Evolutionary conservation across 2,329 filamentous ascomycete species (phyloP), one percentile per base, ranked within the genome.

Genomic region (Trichoderma gracile): DNA sequence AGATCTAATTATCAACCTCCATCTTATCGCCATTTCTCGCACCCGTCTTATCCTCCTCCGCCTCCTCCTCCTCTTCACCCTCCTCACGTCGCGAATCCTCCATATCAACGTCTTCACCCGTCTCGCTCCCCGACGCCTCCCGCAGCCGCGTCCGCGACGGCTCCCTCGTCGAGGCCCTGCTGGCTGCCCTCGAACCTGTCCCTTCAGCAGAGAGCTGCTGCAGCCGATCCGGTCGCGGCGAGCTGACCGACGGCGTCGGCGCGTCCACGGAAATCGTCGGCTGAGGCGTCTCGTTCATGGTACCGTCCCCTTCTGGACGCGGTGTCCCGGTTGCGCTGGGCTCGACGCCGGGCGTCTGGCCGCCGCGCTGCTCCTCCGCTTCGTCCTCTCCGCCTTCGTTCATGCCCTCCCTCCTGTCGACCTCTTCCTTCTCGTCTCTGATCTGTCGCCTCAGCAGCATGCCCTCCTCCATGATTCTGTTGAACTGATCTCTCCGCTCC

Each of bases 351-450:
- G 84, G 83, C 43, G 82, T 86, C 50, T 80, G 78, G 12, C 80
- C 83, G 2, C 76, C 78, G 38, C 76, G 73, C 23, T 78, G 75
- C 3, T 77, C 77, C 62, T 83, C 83, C 6, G 76, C 84, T 15
- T 83, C 82, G 33, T 88, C 87, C 69, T 89, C 88, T 17, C 81
- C 85, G 54, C 87, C 88, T 68, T 87, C 87, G 64, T 86, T 85
- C 86, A 92, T 92, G 33, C 92, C 92, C 76, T 96, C 92, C 62
- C 92, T 85, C 47, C 92, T 83, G 77, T 97, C 93, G 0, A 95
- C 91, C 77, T 97, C 93, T 75, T 97, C 93, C 78, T 97, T 96
- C 81, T 97, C 94, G 72, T 97, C 93, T 66, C 93, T 88, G 72
- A 98, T 97, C 75, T 96, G 83, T 55, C 91, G 84, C 65, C 93